Evolutionary conservation across 148 eudicot genomes (phyloP).

Genomic region (Linanthus parryae): DNA sequence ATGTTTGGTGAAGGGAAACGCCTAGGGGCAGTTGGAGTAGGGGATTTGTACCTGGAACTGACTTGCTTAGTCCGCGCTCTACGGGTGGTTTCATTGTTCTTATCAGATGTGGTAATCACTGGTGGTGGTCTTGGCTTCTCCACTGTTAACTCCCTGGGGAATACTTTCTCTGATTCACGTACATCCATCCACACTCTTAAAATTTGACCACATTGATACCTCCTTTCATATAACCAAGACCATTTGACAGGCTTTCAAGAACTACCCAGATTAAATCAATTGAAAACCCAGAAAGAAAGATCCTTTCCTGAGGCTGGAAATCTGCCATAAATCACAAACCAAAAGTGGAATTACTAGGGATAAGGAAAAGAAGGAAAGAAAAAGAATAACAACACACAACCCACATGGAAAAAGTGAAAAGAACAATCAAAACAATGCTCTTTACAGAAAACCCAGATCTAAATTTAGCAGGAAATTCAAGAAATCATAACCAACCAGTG

Average conservation of each 20-base stretch:
- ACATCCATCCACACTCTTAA: conserved; percentile 73
- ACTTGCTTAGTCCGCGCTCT: conserved; percentile 56
- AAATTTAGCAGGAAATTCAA: conserved; percentile 23
- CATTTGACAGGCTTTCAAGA: conserved; percentile 25
- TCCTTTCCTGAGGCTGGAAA: conserved; percentile 51
- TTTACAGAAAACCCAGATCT: conserved; percentile 53
- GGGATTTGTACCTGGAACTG: conserved; percentile 80
- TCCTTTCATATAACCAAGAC: conserved; percentile 20
- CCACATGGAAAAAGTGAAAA: conserved; percentile 26
- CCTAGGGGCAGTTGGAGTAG: conserved; percentile 37
- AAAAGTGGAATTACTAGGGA: conserved; percentile 19
- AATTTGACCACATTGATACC: conserved; percentile 44
- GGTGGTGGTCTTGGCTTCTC: conserved; percentile 45
- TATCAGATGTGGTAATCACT: conserved; percentile 44
- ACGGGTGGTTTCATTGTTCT: conserved; percentile 52
- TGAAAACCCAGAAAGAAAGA: conserved; percentile 30
- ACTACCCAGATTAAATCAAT: conserved; percentile 16
- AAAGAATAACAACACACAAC: conserved; percentile 40
- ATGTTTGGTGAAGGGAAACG: conserved; percentile 61
- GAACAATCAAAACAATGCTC: conserved; percentile 33
- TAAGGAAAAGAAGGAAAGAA: conserved; percentile 25
- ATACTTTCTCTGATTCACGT: conserved; percentile 46
- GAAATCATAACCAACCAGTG: conserved; percentile 19
- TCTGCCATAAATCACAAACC: conserved; percentile 49
- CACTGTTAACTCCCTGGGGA: conserved; percentile 41